phyloP scores from a whole-genome alignment of 805 yeast genomes.

The Wickerhamiella slavikovae region DNA sequence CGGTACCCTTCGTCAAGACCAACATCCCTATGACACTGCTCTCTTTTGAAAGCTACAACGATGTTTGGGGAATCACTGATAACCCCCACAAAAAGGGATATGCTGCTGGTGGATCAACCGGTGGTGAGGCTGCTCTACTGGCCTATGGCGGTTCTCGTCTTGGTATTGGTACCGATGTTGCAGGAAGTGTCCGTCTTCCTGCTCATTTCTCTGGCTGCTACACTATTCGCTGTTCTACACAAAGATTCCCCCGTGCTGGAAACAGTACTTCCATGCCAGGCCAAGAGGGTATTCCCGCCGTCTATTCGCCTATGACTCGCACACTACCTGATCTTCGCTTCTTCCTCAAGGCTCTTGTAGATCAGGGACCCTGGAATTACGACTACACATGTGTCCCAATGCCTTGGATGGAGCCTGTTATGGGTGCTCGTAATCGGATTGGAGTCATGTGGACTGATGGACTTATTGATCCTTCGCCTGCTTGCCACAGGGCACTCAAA shows the following conservation, averaged over 20 bases:
- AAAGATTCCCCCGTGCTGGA: constrained; percentile 26
- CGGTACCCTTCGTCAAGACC: constrained; percentile 34
- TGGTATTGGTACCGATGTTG: constrained; percentile 37
- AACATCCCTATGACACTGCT: constrained; percentile 35
- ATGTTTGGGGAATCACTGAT: constrained; percentile 28
- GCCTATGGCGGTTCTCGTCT: constrained; percentile 27
- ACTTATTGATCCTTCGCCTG: constrained; percentile 31
- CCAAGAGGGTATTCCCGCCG: constrained; percentile 26
- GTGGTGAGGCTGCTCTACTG: constrained; percentile 31
- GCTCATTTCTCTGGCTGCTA: constrained; percentile 32
- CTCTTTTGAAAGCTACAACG: constrained; percentile 35
- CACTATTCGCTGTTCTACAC: constrained; percentile 29
- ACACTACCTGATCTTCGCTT: constrained; percentile 29
- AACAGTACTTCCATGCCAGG: constrained; percentile 24
- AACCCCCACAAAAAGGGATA: constrained; percentile 29
- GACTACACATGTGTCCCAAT: constrained; percentile 27
- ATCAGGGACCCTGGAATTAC: constrained; percentile 32
- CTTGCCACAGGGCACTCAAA: constrained; percentile 22
- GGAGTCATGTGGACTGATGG: constrained; percentile 31
- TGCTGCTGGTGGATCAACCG: constrained; percentile 34
- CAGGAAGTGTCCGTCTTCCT: constrained; percentile 36
- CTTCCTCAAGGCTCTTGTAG: constrained; percentile 26
- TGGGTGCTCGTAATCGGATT: constrained; percentile 23
- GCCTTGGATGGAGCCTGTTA: constrained; percentile 28
- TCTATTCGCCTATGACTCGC: constrained; percentile 26